Evolutionary conservation across 495 filamentous ascomycete genomes (phyloP).

Genomic region (Tetracladium setigerum): DNA sequence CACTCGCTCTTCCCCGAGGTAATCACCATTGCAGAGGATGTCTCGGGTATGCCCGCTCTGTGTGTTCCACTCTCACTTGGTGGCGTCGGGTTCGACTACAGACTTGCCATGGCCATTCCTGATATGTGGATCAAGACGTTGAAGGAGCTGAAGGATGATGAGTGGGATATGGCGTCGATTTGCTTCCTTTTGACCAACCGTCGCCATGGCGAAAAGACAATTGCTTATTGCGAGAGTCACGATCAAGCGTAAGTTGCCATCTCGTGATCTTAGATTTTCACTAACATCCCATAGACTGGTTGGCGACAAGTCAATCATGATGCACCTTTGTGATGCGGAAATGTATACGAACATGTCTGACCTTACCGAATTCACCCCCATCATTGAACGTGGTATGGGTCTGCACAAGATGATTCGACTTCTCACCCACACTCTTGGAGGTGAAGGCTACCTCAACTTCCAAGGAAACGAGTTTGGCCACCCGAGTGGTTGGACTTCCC

Average conservation of each 20-base stretch:
- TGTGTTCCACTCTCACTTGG: constrained; percentile 80
- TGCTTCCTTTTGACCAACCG: constrained; percentile 84
- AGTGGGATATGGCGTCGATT: constrained; percentile 88
- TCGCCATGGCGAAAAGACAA: constrained; percentile 94
- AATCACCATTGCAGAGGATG: constrained; percentile 93
- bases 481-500: constrained; percentile 99
- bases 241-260: constrained; percentile 81
- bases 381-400: constrained; percentile 85
- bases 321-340: constrained; percentile 97
- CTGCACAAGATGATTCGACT: constrained; percentile 97
- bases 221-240: constrained; percentile 94
- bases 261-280: neutral
- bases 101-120: constrained; percentile 94
- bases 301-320: constrained; percentile 90
- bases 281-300: constrained; percentile 58
- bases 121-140: constrained; percentile 99
- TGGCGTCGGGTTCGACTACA: constrained; percentile 93
- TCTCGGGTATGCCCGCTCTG: constrained; percentile 94
- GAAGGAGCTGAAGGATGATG: constrained; percentile 84
- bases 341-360: constrained; percentile 97
- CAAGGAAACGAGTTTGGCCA: constrained; percentile 99
- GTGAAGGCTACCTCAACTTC: constrained; percentile 97
- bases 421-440: constrained; percentile 87
- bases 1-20: constrained; percentile 77
- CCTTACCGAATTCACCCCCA: constrained; percentile 72